Base-by-base conservation (phyloP, 495 filamentous ascomycete species). In the Aspergillus sclerotioniger region DNA sequence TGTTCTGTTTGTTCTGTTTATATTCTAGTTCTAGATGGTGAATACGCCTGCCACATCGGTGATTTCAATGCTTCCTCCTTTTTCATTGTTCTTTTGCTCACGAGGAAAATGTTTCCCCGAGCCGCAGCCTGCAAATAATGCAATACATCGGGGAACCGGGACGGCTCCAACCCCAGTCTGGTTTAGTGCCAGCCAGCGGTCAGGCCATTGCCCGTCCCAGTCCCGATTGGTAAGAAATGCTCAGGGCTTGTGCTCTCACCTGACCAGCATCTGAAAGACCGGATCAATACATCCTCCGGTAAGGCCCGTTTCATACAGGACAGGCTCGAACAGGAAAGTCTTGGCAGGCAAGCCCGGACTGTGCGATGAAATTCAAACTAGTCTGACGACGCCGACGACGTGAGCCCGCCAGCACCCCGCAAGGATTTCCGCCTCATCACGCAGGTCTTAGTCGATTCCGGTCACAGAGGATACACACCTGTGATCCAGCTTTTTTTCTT, bases 351-450 rank as follows among this genome's bases (percentile, higher is more conserved):
- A 65, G 67, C 62, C 63, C 64, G 63, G 72, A 74, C 69, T 77
- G 74, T 77, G 74, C 74, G 74, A 77, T 75, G 67, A 76, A 77
- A 77, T 77, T 77, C 74, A 73, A 70, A 66, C 67, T 67, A 69
- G 70, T 62, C 66, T 67, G 64, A 68, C 63, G 63, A 71, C 65
- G 71, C 61, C 61, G 71, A 70, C 68, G 62, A 71, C 65, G 65
- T 70, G 68, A 72, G 63, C 67, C 72, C 69, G 70, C 71, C 67
- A 70, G 58, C 66, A 70, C 73, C 71, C 75, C 72, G 68, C 72
- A 72, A 69, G 60, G 62, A 63, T 63, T 64, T 58, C 64, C 63
- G 61, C 67, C 64, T 63, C 64, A 63, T 57, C 61, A 60, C 59
- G 50, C 56, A 58, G 49, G 32, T 58, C 29, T 37, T 59, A 31